Conservation (phyloP, 176 grass and related monocot species). For the Avena sativa region DNA sequence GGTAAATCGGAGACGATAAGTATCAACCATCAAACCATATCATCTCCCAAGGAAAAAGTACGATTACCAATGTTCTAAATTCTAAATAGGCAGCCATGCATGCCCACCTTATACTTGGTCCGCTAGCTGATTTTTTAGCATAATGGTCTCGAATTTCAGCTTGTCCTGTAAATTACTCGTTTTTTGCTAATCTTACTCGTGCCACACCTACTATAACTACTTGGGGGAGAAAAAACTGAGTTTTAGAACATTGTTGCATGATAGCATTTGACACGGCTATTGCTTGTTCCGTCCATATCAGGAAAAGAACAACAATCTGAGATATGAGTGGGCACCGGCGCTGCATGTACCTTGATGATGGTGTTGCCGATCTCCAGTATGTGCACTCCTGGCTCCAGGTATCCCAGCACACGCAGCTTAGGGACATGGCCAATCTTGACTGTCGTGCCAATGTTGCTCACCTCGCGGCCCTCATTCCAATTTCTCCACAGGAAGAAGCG, state of each 20-base stretch:
- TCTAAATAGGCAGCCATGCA: not conserved
- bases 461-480: fast-evolving
- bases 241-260: not conserved
- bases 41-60: not conserved
- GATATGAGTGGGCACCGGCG: not conserved
- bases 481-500: conserved; percentile 20
- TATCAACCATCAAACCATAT: not conserved
- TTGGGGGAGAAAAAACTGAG: not conserved
- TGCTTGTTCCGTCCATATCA: not conserved
- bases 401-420: not conserved
- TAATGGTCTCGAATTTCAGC: not conserved
- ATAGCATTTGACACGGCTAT: not conserved
- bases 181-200: not conserved
- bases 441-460: not conserved
- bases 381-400: not conserved
- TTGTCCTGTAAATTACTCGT: not conserved
- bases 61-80: not conserved
- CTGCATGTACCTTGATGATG: not conserved
- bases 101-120: not conserved
- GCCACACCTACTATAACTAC: not conserved
- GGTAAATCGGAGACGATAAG: not conserved
- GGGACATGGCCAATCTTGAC: conserved; percentile 33
- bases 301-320: not conserved
- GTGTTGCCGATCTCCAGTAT: not conserved
- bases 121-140: not conserved